Percentiles rank a stretch among this genome's conserved stretches.
Evolutionary conservation across 2,329 filamentous ascomycete genomes (phyloP).

Genomic region (Penicillium griseofulvum): DNA sequence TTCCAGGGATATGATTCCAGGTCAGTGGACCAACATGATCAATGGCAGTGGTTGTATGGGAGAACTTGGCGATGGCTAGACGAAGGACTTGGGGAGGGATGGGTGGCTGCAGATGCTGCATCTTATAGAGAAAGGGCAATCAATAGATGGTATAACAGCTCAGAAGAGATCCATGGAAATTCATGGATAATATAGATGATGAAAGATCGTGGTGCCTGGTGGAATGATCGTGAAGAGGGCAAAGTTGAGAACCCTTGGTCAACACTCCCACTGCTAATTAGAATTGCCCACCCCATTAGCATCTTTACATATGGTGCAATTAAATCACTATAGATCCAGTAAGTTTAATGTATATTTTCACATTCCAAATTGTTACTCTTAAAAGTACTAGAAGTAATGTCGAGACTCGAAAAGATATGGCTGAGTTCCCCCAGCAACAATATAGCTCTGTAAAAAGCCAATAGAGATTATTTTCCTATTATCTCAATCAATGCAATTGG

Average conservation of each 20-base stretch:
- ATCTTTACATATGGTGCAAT: not conserved
- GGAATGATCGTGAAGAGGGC: not conserved
- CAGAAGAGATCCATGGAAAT: not conserved
- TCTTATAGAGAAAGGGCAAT: not conserved
- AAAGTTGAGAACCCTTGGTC: not conserved
- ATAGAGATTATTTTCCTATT: not conserved
- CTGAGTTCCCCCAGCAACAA: not conserved
- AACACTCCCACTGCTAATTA: not conserved
- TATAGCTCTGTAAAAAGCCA: not conserved
- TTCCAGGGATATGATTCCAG: slow-evolving; percentile 45
- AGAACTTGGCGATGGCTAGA: slow-evolving; percentile 44
- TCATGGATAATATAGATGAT: not conserved
- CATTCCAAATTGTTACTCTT: not conserved
- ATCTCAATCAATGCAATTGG: not conserved
- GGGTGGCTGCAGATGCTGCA: slow-evolving; percentile 2
- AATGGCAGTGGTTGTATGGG: slow-evolving; percentile 41
- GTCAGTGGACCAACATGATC: slow-evolving; percentile 40
- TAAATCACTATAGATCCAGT: not conserved
- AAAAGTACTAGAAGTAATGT: not conserved
- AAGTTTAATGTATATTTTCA: not conserved
- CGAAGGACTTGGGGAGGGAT: slow-evolving; percentile 19
- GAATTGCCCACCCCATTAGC: not conserved
- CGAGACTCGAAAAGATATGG: not conserved
- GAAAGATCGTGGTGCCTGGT: not conserved
- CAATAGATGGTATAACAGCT: not conserved